These are phyloP conservation scores for Ambispora gerdemannii DNA, from an alignment of 192 early-diverging fungal species.

Conservation along the genomic window DNA sequence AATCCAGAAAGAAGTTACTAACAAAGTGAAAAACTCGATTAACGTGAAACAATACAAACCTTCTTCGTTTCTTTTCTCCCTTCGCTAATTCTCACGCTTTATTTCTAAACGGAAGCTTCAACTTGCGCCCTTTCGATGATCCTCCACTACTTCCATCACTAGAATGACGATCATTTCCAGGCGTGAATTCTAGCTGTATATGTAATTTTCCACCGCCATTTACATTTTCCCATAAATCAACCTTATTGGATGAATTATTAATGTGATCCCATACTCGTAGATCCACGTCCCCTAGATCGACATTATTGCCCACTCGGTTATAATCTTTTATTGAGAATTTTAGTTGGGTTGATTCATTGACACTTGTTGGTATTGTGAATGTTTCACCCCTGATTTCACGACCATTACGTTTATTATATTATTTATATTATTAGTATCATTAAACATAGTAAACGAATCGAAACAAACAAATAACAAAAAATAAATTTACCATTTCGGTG, in stretches of 20 bases:
- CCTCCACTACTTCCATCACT: neutral
- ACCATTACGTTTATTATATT: neutral
- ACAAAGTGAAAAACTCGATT: too few relatives aligned
- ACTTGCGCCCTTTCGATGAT: neutral
- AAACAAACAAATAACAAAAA: neutral
- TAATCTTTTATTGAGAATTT: conserved; percentile 66
- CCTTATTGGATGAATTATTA: conserved; percentile 21
- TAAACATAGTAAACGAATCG: neutral
- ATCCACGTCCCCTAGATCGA: conserved; percentile 61
- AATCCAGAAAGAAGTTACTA: too few relatives aligned
- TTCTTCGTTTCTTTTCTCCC: neutral
- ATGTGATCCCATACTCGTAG: conserved; percentile 53
- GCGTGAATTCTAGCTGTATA: conserved; percentile 35
- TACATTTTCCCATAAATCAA: conserved; percentile 38
- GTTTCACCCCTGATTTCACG: neutral
- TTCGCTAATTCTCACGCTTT: neutral
- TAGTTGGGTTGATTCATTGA: conserved; percentile 39
- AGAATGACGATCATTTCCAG: neutral
- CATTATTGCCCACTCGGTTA: conserved; percentile 60
- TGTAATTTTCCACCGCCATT: conserved; percentile 32
- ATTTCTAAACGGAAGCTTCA: neutral
- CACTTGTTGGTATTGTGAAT: conserved; percentile 12
- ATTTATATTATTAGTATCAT: neutral
- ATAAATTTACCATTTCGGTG: conserved; percentile 60
- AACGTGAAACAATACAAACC: too few relatives aligned